These are phyloP conservation scores for Acacia melanoxylon DNA, from an alignment of 306 rosid species.

Conservation along the genomic window DNA sequence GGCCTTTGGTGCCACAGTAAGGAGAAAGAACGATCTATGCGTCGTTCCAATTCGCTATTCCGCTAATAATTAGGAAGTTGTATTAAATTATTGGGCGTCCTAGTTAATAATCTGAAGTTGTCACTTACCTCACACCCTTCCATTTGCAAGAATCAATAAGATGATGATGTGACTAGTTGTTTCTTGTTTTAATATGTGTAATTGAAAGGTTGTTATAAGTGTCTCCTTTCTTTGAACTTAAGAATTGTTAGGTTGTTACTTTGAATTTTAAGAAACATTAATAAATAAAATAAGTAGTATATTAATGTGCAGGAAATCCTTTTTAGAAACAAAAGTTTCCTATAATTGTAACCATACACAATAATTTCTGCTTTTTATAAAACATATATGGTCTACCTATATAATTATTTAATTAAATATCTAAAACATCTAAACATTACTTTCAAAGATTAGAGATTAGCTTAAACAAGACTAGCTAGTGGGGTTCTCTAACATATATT, in stretches of 20 bases:
- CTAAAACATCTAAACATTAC: too few species aligned
- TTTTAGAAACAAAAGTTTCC: too few species aligned
- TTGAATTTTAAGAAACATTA: not conserved
- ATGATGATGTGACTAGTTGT: not conserved
- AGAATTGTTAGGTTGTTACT: not conserved
- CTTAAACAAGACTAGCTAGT: too few species aligned
- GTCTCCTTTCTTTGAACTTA: not conserved
- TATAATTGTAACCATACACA: too few species aligned
- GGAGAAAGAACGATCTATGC: constrained; percentile 5
- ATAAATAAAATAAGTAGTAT: too few species aligned
- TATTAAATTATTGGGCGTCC: too few species aligned
- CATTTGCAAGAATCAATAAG: not conserved
- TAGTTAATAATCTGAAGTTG: not conserved
- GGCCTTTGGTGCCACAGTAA: not conserved
- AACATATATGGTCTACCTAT: too few species aligned
- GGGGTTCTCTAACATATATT: too few species aligned
- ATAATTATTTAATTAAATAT: too few species aligned
- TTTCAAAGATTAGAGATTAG: too few species aligned
- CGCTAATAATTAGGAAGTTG: not conserved
- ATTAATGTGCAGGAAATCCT: too few species aligned
- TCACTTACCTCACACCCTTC: not conserved
- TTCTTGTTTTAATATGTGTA: not conserved
- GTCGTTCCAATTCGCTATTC: not conserved
- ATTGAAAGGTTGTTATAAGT: not conserved
- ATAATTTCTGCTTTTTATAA: too few species aligned